Evolutionary conservation across 345 rosid species (phyloP).

Genomic region (Pistacia integerrima): DNA sequence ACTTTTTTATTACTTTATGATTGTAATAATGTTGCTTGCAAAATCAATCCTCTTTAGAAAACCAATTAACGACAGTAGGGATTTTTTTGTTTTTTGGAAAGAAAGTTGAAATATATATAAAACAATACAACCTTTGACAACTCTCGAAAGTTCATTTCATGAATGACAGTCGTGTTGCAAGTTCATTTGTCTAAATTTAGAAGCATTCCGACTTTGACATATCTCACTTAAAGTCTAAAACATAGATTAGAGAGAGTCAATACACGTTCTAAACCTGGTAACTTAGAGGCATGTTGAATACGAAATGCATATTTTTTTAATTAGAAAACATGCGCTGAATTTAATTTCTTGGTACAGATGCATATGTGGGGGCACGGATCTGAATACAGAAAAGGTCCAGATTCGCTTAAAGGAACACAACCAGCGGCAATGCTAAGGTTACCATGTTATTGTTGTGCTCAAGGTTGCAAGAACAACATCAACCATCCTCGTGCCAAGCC

Average conservation of each 20-base stretch:
- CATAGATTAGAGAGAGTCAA: background rate
- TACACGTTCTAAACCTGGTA: too few species aligned
- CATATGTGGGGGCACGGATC: constrained; percentile 96
- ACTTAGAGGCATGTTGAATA: background rate
- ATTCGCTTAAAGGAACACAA: constrained; percentile 73
- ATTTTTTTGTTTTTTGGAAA: background rate
- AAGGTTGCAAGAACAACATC: constrained; percentile 85
- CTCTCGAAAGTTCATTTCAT: background rate
- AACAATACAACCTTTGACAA: background rate
- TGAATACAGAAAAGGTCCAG: constrained; percentile 71
- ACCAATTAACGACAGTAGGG: background rate
- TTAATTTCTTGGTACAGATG: constrained; percentile 42
- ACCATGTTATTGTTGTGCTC: constrained; percentile 77
- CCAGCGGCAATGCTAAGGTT: constrained; percentile 83
- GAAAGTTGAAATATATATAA: background rate
- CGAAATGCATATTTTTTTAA: background rate
- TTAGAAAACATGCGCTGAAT: constrained; percentile 1
- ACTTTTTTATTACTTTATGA: constrained; percentile 12
- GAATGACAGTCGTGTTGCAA: background rate
- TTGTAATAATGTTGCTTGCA: background rate
- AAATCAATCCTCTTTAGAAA: background rate
- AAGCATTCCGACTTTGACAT: too few species aligned
- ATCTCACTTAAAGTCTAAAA: background rate
- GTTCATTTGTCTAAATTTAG: too few species aligned
- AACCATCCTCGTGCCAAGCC: constrained; percentile 84